Evolutionary conservation across 805 yeast genomes (phyloP).

Genomic region (Hanseniaspora osmophila): DNA sequence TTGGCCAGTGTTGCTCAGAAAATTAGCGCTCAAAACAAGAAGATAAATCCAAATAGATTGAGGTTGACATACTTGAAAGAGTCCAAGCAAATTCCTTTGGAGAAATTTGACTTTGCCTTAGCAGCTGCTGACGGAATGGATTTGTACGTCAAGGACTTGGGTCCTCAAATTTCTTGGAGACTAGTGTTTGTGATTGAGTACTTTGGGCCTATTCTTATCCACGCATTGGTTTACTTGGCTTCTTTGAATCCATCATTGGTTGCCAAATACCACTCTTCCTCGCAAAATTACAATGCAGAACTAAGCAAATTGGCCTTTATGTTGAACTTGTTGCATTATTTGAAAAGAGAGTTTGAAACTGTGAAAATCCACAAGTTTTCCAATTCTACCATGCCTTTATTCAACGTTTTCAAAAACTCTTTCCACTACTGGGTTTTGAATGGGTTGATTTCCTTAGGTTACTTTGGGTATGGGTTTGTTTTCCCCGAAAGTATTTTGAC

Average conservation of each 20-base stretch:
- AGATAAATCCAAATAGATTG: conserved; percentile 35
- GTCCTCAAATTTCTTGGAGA: conserved; percentile 87
- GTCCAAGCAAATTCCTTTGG: conserved; percentile 21
- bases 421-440: conserved; percentile 87
- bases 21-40: conserved; percentile 30
- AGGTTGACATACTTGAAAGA: conserved; percentile 34
- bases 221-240: conserved; percentile 43
- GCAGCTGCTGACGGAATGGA: conserved; percentile 25
- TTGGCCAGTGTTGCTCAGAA: conserved; percentile 22
- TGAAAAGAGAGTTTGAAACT: conserved; percentile 84
- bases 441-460: conserved; percentile 39
- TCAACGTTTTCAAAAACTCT: conserved; percentile 77
- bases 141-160: conserved; percentile 71
- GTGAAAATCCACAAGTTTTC: conserved; percentile 75
- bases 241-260: background rate
- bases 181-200: conserved; percentile 83
- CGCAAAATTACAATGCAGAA: conserved; percentile 10
- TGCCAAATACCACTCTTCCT: conserved; percentile 4
- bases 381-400: conserved; percentile 80
- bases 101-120: conserved; percentile 12
- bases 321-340: conserved; percentile 58
- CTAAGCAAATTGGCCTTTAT: conserved; percentile 22
- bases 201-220: conserved; percentile 76
- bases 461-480: conserved; percentile 38
- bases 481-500: conserved; percentile 10